Conservation (phyloP, 2,329 filamentous ascomycete species). For the Penicillium decumbens region DNA sequence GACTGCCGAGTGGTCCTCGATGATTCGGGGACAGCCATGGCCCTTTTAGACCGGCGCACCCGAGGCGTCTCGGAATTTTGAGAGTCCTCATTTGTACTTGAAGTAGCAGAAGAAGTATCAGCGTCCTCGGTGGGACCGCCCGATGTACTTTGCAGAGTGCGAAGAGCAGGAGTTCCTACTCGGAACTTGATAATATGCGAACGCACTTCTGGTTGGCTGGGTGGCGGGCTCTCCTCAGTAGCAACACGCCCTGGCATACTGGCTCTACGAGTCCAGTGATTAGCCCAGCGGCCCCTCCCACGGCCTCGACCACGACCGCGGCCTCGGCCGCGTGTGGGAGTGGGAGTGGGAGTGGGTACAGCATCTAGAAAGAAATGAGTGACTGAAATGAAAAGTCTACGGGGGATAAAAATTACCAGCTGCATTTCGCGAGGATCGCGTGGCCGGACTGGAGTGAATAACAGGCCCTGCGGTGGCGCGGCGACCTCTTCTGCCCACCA, state of each 20-base stretch:
- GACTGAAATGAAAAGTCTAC: not conserved
- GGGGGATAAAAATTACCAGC: conserved; percentile 19
- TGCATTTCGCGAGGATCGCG: conserved; percentile 19
- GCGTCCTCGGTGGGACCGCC: conserved; percentile 10
- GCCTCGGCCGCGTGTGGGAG: conserved; percentile 15
- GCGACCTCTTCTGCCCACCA: conserved; percentile 37
- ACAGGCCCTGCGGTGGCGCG: conserved; percentile 17
- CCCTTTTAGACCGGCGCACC: conserved; percentile 31
- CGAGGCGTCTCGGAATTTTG: conserved; percentile 30
- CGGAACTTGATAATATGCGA: conserved; percentile 17
- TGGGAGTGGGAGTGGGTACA: conserved; percentile 8
- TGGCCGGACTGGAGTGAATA: conserved; percentile 14
- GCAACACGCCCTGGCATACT: conserved; percentile 7
- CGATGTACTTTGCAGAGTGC: not conserved
- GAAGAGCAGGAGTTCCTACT: conserved; percentile 1
- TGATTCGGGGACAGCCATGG: conserved; percentile 28
- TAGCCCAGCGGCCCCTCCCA: conserved; percentile 14
- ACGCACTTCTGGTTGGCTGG: conserved; percentile 2
- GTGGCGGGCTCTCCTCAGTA: conserved; percentile 4
- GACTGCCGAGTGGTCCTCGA: conserved; percentile 35
- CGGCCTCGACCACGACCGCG: conserved; percentile 9
- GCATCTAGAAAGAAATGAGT: conserved; percentile 13
- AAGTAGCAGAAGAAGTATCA: conserved; percentile 7
- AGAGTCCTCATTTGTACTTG: conserved; percentile 1
- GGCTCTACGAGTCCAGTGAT: conserved; percentile 11